These are phyloP conservation scores for Dioscorea zingiberensis DNA, from an alignment of 106 monocot species.

Conservation along the genomic window DNA sequence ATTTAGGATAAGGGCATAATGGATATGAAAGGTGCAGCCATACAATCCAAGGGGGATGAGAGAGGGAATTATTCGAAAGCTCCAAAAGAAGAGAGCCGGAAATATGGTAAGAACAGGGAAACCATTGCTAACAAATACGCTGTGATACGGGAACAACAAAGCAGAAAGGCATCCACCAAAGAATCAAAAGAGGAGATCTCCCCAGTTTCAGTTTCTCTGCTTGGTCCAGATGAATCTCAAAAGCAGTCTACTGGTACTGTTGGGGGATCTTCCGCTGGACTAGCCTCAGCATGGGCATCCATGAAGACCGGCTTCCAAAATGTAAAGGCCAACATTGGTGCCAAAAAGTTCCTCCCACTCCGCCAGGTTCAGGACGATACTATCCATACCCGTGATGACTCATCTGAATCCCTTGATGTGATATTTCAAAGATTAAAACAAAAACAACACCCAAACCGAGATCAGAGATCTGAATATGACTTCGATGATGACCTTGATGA, in stretches of 20 bases:
- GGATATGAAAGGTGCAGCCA: conserved; percentile 31
- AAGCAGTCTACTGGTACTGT: conserved; percentile 13
- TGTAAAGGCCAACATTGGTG: conserved; percentile 63
- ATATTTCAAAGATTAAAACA: conserved; percentile 80
- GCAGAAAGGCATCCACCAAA: conserved; percentile 10
- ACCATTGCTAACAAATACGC: conserved; percentile 64
- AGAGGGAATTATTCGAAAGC: conserved; percentile 22
- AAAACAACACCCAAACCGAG: conserved; percentile 36
- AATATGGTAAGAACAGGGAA: conserved; percentile 41
- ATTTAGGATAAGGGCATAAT: conserved; percentile 41
- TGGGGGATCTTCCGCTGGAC: conserved; percentile 19
- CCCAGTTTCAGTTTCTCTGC: conserved; percentile 60
- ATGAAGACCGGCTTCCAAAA: conserved; percentile 80
- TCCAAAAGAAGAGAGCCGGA: conserved; percentile 29
- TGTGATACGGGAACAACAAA: conserved; percentile 45
- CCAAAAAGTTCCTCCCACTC: conserved; percentile 67
- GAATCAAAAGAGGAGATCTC: conserved; percentile 37
- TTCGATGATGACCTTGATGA: background rate
- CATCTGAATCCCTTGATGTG: conserved; percentile 82
- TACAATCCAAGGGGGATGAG: conserved; percentile 22
- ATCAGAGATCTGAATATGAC: conserved; percentile 24
- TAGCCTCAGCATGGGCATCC: conserved; percentile 71
- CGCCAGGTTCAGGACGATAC: conserved; percentile 33
- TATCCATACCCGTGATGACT: conserved; percentile 27
- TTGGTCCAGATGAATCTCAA: conserved; percentile 27